Conservation (phyloP, 2,329 filamentous ascomycete genomes). For the Fusarium sp. region DNA sequence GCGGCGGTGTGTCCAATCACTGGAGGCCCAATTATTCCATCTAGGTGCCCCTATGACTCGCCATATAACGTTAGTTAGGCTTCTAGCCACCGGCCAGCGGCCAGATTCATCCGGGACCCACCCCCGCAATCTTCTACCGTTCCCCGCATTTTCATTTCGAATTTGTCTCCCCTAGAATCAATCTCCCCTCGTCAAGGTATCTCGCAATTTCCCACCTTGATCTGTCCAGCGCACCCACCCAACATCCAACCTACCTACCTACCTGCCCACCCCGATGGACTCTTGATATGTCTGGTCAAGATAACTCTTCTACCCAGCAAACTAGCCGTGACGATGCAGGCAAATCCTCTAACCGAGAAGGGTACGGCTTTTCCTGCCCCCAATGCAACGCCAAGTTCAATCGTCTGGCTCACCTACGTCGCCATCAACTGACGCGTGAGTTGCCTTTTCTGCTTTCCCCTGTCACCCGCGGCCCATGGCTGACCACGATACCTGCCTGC, state of each 20-base stretch:
- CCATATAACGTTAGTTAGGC: too few relatives aligned
- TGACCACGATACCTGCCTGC: not conserved
- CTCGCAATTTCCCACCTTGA: conserved; percentile 1
- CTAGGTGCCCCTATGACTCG: not conserved
- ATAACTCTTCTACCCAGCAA: conserved; percentile 3
- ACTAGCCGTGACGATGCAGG: not conserved
- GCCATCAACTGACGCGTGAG: conserved; percentile 8
- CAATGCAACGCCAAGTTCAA: conserved; percentile 9
- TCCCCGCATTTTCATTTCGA: not conserved
- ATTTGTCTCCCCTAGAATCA: not conserved
- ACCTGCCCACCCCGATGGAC: not conserved
- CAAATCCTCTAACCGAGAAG: conserved; percentile 2
- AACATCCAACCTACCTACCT: not conserved
- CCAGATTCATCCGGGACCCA: not conserved
- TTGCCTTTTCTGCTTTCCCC: not conserved
- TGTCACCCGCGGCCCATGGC: not conserved
- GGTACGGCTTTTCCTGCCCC: not conserved
- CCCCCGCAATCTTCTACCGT: not conserved
- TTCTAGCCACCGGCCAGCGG: too few relatives aligned
- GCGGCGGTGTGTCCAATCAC: not conserved
- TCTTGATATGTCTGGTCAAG: conserved; percentile 3
- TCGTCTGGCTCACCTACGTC: conserved; percentile 4
- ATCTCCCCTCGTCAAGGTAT: not conserved
- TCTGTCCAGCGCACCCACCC: not conserved
- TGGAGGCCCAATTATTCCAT: not conserved